Conservation (phyloP, 2,329 filamentous ascomycete species). For the Exophiala spinifera region DNA sequence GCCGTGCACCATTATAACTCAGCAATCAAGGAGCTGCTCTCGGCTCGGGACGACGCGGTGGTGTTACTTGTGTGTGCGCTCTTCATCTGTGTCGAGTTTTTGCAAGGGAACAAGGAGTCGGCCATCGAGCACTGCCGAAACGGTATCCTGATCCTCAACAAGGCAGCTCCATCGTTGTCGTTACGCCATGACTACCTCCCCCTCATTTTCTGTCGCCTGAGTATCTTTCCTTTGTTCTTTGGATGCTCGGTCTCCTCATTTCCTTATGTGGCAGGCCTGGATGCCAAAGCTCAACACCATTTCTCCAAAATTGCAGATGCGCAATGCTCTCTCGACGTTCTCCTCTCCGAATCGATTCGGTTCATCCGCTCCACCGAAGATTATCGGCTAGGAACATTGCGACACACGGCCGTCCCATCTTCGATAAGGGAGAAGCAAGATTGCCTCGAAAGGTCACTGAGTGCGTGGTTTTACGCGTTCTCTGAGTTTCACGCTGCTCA, state of each 20-base stretch:
- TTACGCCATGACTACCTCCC: neutral
- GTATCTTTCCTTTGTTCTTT: neutral
- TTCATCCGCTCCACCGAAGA: neutral
- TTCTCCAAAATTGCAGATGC: neutral
- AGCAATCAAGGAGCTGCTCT: conserved; percentile 1
- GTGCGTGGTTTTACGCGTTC: neutral
- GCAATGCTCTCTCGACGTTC: neutral
- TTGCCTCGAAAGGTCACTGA: neutral
- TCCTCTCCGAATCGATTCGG: neutral
- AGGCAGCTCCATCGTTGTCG: neutral
- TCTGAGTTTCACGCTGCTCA: neutral
- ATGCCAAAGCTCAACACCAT: neutral
- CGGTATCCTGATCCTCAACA: neutral
- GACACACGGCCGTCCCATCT: neutral
- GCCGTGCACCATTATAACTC: neutral
- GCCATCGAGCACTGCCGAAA: neutral
- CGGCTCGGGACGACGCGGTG: neutral
- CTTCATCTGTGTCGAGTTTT: neutral
- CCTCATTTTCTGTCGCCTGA: neutral
- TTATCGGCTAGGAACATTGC: neutral
- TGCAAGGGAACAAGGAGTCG: neutral
- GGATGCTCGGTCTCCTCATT: neutral
- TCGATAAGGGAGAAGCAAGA: conserved; percentile 1
- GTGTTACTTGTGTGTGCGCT: neutral
- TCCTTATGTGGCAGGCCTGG: neutral